These are phyloP conservation scores for Cardiosporidium cionae DNA, from an alignment of 169 alveolate genomes.

Conservation along the genomic window DNA sequence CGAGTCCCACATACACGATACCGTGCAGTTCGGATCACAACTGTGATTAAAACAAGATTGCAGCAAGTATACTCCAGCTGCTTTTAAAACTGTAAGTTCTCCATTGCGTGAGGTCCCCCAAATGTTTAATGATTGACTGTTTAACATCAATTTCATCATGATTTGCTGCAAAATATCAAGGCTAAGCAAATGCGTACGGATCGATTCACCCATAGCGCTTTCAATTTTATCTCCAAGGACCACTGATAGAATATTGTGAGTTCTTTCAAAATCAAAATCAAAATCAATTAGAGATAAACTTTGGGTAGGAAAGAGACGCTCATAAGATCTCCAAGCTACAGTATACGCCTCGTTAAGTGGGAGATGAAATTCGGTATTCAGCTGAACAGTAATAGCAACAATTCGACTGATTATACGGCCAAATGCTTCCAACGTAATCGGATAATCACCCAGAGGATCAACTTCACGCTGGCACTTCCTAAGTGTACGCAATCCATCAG, in stretches of 20 bases:
- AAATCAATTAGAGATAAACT: too few species aligned
- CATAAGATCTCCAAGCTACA: constrained; percentile 28
- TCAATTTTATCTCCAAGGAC: constrained; percentile 12
- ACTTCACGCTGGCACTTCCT: constrained; percentile 9
- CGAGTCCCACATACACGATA: constrained; percentile 14
- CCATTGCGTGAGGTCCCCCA: constrained; percentile 30
- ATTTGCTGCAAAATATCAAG: constrained; percentile 15
- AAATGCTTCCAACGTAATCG: constrained; percentile 42
- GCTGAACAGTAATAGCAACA: constrained; percentile 32
- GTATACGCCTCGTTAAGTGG: constrained; percentile 34
- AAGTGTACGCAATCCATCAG: neutral
- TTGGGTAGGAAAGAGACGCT: constrained; percentile 31
- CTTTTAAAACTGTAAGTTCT: constrained; percentile 18
- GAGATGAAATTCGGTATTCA: constrained; percentile 2
- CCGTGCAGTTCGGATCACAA: constrained; percentile 43
- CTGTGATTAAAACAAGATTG: constrained; percentile 51
- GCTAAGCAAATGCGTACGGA: constrained; percentile 10
- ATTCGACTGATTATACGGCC: constrained; percentile 38
- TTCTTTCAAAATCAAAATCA: neutral
- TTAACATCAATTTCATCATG: constrained; percentile 30
- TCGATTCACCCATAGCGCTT: constrained; percentile 5
- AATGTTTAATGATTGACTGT: constrained; percentile 34
- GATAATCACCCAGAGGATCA: constrained; percentile 16
- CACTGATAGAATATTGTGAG: neutral
- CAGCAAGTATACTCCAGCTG: constrained; percentile 39